Percentiles rank a stretch among this genome's conserved stretches.
Conservation (phyloP, 1,139 yeast genomes). For the Taiozyma sp. region DNA sequence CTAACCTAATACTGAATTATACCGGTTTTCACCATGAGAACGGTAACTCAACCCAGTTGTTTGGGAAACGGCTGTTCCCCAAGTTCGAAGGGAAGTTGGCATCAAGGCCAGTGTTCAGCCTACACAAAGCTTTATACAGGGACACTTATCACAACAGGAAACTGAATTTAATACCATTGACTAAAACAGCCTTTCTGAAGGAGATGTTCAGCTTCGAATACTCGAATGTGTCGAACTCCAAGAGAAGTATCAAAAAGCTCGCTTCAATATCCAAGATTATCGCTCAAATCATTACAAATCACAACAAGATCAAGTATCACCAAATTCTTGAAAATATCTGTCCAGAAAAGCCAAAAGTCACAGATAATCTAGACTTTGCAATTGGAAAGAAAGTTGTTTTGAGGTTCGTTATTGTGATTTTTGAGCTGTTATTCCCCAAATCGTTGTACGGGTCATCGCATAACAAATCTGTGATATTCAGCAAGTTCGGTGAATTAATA, state of each 20-base stretch:
- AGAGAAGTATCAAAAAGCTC: conserved; percentile 8
- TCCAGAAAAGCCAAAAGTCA: not conserved
- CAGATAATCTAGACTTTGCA: conserved; percentile 16
- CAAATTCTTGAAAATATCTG: conserved; percentile 10
- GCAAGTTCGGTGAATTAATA: conserved; percentile 37
- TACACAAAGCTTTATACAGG: conserved; percentile 13
- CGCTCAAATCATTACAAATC: conserved; percentile 6
- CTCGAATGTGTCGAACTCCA: not conserved
- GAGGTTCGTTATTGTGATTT: conserved; percentile 35
- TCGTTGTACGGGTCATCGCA: conserved; percentile 48
- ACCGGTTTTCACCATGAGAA: conserved; percentile 7
- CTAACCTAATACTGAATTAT: conserved; percentile 10
- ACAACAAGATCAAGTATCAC: conserved; percentile 8
- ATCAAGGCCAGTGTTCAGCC: conserved; percentile 1
- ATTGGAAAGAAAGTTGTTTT: conserved; percentile 31
- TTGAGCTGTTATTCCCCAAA: conserved; percentile 48
- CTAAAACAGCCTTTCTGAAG: conserved; percentile 2
- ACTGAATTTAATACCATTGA: conserved; percentile 11
- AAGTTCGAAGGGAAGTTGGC: not conserved
- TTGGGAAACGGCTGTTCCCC: conserved; percentile 9
- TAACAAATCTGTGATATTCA: conserved; percentile 42
- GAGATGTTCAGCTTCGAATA: conserved; percentile 9
- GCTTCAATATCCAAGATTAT: conserved; percentile 8
- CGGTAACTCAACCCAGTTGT: conserved; percentile 11
- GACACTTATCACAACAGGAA: not conserved